phyloP scores from a whole-genome alignment of 1,284 basidiomycete genomes.

The Volvariella volvacea region DNA sequence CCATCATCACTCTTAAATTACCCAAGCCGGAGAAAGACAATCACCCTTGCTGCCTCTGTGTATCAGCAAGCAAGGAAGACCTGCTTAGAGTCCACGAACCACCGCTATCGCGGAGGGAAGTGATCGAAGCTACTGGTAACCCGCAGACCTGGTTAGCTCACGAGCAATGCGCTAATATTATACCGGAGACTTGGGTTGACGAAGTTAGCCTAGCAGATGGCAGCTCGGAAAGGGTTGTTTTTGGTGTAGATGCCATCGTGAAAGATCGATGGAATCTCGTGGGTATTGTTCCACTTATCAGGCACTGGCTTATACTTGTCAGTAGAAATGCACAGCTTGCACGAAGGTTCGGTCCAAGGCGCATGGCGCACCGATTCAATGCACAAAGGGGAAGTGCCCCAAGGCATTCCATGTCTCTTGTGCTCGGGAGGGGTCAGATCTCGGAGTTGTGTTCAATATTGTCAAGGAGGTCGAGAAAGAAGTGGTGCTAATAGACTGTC shows the following conservation, averaged over 20 bases:
- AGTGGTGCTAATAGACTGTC: conserved; percentile 50
- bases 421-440: conserved; percentile 52
- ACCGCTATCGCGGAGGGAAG: conserved; percentile 46
- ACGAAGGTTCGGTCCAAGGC: conserved; percentile 56
- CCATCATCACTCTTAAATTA: conserved; percentile 55
- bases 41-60: conserved; percentile 81
- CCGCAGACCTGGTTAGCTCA: conserved; percentile 63
- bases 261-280: conserved; percentile 90
- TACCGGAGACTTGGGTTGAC: conserved; percentile 86
- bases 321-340: conserved; percentile 85
- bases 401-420: conserved; percentile 94
- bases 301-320: conserved; percentile 9
- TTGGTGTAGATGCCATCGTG: conserved; percentile 79
- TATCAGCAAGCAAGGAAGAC: conserved; percentile 48
- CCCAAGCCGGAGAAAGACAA: conserved; percentile 51
- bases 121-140: conserved; percentile 35
- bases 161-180: conserved; percentile 66
- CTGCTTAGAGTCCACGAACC: conserved; percentile 68
- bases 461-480: conserved; percentile 71
- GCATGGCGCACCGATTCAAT: conserved; percentile 91
- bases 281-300: conserved; percentile 21
- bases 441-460: conserved; percentile 54
- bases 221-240: conserved; percentile 52
- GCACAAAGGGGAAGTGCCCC: conserved; percentile 88
- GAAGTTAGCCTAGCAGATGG: conserved; percentile 38